Conservation (phyloP, 331 rosid genomes). For the Acacia concinna region DNA sequence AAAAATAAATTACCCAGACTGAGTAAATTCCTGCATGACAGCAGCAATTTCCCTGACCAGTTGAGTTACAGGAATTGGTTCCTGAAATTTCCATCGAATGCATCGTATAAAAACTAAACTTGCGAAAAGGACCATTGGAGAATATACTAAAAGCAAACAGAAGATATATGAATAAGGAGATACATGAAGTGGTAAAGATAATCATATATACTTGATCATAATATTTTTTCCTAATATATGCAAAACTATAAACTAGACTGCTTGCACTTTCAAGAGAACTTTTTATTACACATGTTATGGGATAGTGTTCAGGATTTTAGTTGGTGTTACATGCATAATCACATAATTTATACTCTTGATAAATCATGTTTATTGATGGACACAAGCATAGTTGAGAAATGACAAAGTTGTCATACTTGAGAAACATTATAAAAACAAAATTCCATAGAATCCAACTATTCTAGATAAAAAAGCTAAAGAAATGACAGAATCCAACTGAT, state of each 20-base stretch:
- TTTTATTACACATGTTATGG: neutral
- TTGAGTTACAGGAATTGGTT: slow-evolving; percentile 92
- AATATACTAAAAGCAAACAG: slow-evolving; percentile 27
- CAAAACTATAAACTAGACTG: neutral
- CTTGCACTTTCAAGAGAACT: neutral
- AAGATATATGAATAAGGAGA: neutral
- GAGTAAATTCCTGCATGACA: slow-evolving; percentile 99
- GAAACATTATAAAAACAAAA: neutral
- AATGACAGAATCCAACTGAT: neutral
- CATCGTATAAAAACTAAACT: neutral
- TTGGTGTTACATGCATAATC: neutral
- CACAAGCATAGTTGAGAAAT: no score
- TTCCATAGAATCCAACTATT: neutral
- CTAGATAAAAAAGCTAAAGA: neutral
- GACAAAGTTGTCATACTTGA: no score
- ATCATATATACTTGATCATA: neutral
- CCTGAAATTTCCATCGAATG: slow-evolving; percentile 45
- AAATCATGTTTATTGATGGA: no score
- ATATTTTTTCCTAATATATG: neutral
- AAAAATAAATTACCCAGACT: slow-evolving; percentile 67
- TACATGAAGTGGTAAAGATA: neutral
- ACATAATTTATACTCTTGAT: no score
- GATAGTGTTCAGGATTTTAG: neutral
- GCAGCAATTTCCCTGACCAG: slow-evolving; percentile 98
- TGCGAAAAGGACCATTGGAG: neutral